Base-by-base conservation (phyloP, 345 rosid species). In the Gynandropsis gynandra region DNA sequence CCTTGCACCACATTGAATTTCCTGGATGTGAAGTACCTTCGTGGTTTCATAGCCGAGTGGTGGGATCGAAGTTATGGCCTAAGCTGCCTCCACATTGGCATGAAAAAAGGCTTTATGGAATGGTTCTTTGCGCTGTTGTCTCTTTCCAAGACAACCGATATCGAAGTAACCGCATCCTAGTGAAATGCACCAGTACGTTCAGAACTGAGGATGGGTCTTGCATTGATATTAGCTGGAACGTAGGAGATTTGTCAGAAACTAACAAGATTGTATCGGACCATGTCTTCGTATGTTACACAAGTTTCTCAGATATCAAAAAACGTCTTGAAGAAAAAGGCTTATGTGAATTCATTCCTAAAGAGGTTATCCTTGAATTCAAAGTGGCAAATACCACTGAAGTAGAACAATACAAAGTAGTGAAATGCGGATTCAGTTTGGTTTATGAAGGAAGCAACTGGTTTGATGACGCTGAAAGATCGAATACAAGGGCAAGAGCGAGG, bases 391-490 rank as follows among this genome's bases (percentile, higher is more conserved):
- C 35, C 52, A 44, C 5, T 53, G 54, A 38, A 41, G 31, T 1
- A 0, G 53, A 1, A 36, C 24, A 45, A 16, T 16, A 16, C 47
- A 18, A 53, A 40, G 53, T 62, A 9, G 29, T 44, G 59, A 53
- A 11, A 53, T 62, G 66, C 9, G 66, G 66, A 37, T 62, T 62
- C 0, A 11, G 66, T 44, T 52, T 62, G 66, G 52, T 52, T 38
- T 62, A 62, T 29, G 66, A 20, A 12, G 53, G 44, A 5, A 29
- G 38, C 17, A 37, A 29, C 8, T 43, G 33, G 42, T 27, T 2
- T 44, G 20, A 24, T 16, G 52, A 44, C 2, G n/a, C n/a, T n/a
- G n/a, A n/a, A n/a, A n/a, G n/a, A n/a, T n/a, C n/a, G n/a, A n/a
- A n/a, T n/a, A n/a, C n/a, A n/a, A n/a, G n/a, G n/a, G n/a, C n/a